Conservation (phyloP, 1,284 basidiomycete species). For the Marasmius fiardii region DNA sequence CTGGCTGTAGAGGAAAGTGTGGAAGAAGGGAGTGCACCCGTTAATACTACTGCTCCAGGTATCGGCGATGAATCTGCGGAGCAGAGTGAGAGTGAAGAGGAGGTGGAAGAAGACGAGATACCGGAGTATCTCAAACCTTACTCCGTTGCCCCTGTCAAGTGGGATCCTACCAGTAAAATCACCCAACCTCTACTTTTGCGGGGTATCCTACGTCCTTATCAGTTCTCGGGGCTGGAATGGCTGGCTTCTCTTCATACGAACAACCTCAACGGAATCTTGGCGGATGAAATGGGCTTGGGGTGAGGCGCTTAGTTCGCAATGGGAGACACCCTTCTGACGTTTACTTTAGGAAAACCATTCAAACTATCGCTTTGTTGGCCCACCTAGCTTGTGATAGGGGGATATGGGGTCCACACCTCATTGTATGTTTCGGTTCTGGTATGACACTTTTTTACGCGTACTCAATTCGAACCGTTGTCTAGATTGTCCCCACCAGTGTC, state of each 20-base stretch:
- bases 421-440: slow-evolving; percentile 37
- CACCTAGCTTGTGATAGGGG: slow-evolving; percentile 94
- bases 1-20: background rate
- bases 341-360: slow-evolving; percentile 85
- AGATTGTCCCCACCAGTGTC: slow-evolving; percentile 93
- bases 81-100: slow-evolving; percentile 18
- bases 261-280: slow-evolving; percentile 89
- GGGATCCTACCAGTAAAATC: slow-evolving; percentile 57
- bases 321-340: slow-evolving; percentile 3
- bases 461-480: slow-evolving; percentile 7
- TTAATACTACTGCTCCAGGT: background rate
- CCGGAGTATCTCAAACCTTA: slow-evolving; percentile 63
- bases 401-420: slow-evolving; percentile 96
- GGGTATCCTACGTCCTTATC: slow-evolving; percentile 89
- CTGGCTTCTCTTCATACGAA: slow-evolving; percentile 86
- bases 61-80: slow-evolving; percentile 5
- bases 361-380: slow-evolving; percentile 90
- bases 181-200: slow-evolving; percentile 81
- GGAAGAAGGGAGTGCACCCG: background rate
- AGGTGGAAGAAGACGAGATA: slow-evolving; percentile 23
- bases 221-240: slow-evolving; percentile 95
- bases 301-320: slow-evolving; percentile 36
- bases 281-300: slow-evolving; percentile 93
- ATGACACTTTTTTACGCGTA: background rate
- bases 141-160: slow-evolving; percentile 64